Evolutionary conservation across 1,139 yeast species (phyloP), one percentile per base, ranked within the genome.

Genomic region (Barnettozyma hawaiiensis): DNA sequence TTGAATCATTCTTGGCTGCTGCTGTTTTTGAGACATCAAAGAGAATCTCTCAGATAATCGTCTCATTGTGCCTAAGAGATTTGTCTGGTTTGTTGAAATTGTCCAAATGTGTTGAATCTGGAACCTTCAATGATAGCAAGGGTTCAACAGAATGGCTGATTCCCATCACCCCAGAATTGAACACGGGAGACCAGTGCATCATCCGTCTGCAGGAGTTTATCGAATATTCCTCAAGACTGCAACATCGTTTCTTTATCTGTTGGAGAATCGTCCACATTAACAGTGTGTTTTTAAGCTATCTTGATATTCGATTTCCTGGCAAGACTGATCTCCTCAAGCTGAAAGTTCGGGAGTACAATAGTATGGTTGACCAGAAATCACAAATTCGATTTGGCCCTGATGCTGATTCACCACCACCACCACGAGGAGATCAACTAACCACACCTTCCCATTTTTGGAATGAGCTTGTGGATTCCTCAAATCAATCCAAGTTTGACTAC

Each of bases 1-100:
- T 48, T 35, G 64, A 57, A 40, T 31, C 50, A 3, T 50, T 57
- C 23, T 26, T 59, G 9, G 49, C 53, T 31, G 53, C 63, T 1
- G 31, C 33, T 7, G 39, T 60, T 4, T 53, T 52, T 43, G 54
- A 54, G 4, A 18, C 44, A 8, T 31, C 53, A 1, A 50, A 54
- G 35, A 51, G 57, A 43, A 40, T 44, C 2, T 4, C 47, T 2
- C 57, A 52, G 32, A 44, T 47, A 4, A 19, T 57, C 3, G 39
- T 41, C 4, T 52, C 62, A 2, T 42, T 59, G 8, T 26, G 48
- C 7, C 35, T 58, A n/a, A 47, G 58, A 33, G 55, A 49, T 22
- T 7, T 50, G 15, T 40, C 51, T 7, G 54, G 51, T 3, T 31
- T 48, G 33, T 43, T 50, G 34, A 53, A 57, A 26, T 29, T 60